phyloP scores from a whole-genome alignment of 129 eudicot genomes.

The Glebionis coronaria region DNA sequence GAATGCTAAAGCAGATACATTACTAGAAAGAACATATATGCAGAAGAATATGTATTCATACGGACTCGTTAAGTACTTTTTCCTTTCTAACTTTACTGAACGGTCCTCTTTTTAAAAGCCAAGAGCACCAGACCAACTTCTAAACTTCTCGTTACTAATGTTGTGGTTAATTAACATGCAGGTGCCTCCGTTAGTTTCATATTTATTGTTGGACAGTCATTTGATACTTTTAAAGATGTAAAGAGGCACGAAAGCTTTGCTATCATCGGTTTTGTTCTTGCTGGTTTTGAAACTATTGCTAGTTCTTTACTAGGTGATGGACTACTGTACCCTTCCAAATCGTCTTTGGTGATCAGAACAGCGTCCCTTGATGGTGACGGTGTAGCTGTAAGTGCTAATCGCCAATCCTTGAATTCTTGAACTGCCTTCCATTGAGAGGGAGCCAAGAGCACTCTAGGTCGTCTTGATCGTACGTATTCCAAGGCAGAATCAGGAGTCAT shows the following conservation, averaged over 20 bases:
- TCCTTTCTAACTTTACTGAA: not conserved
- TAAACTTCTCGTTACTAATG: not conserved
- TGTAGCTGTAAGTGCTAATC: slow-evolving; percentile 26
- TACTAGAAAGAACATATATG: too few relatives aligned
- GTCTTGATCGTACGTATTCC: slow-evolving; percentile 70
- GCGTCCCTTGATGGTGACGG: slow-evolving; percentile 53
- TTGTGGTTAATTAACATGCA: slow-evolving; percentile 47
- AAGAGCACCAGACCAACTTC: not conserved
- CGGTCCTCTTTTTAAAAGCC: not conserved
- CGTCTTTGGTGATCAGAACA: slow-evolving; percentile 78
- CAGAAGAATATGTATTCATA: too few relatives aligned
- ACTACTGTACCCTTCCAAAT: slow-evolving; percentile 81
- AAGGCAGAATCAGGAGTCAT: slow-evolving; percentile 80
- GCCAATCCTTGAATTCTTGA: slow-evolving; percentile 59
- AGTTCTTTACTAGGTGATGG: slow-evolving; percentile 38
- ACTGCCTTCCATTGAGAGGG: slow-evolving; percentile 93
- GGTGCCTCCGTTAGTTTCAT: slow-evolving; percentile 64
- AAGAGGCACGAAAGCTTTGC: slow-evolving; percentile 74
- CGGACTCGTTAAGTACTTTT: too few relatives aligned
- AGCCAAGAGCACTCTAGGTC: slow-evolving; percentile 87
- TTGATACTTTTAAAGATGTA: slow-evolving; percentile 58
- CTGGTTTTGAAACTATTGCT: slow-evolving; percentile 36
- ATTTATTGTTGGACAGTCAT: slow-evolving; percentile 33
- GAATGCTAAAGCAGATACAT: not conserved
- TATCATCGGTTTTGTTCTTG: slow-evolving; percentile 51